Base-by-base conservation (phyloP, 2,329 filamentous ascomycete species). In the Aspergillus glaucus region DNA sequence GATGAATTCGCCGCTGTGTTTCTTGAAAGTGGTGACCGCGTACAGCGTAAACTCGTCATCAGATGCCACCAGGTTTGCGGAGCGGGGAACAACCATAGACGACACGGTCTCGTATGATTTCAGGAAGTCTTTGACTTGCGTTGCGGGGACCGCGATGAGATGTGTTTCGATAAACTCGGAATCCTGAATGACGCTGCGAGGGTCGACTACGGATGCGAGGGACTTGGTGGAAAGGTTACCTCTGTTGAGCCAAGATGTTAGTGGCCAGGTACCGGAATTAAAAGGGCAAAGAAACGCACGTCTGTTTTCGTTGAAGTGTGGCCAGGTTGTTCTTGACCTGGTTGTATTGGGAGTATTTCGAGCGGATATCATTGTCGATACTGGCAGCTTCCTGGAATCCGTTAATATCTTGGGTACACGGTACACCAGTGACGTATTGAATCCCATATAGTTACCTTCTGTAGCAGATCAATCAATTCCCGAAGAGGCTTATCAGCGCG, bases 81-180 rank as follows among this genome's bases (percentile, higher is more conserved):
- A 95, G 44, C 93, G 86, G 8, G 93, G 93, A 2, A 98, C 92
- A 1, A 97, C 89, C 88, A 95, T 95, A 12, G 87, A 85, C 0
- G 86, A 76, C 48, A 97, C 70, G 1, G 88, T 91, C 71, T 98
- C 93, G 73, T 98, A 98, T 55, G 78, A 82, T 66, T 86, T 86
- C 55, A 94, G 74, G 64, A 95, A 98, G 36, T 97, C 92, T 67
- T 94, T 95, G 61, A 86, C 84, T 49, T 81, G 76, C 57, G 82
- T 84, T 43, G 80, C 82, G 2, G 93, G 93, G 7, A 98, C 88
- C 17, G 88, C 93, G 57, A 98, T 79, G 26, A 98, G 83, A 67
- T 96, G 91, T 26, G 93, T 96, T 74, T 96, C 90, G 60, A 98
- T 84, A 72, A 95, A 97, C 73, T 98, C 93, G 17, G 91, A 96